Base-by-base conservation (phyloP, 2,329 filamentous ascomycete genomes). In the Scedosporium apiospermum region DNA sequence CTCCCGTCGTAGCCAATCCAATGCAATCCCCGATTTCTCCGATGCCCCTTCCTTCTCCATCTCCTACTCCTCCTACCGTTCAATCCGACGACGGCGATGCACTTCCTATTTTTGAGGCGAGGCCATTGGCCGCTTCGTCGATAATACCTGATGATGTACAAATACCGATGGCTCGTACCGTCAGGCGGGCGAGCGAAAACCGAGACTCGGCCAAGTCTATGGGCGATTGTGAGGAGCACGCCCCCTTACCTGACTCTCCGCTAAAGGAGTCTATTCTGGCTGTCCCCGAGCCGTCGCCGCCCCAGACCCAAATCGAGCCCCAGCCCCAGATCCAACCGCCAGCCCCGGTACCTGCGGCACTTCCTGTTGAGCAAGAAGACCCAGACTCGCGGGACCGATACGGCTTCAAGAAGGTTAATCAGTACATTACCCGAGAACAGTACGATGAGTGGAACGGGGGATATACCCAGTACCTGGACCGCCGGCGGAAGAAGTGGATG, bases 361-460 rank as follows among this genome's bases (percentile, higher is more conserved):
- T 23, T 55, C 51, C 51, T 55, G 18, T 23, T 14, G 75, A 78
- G 14, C 73, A 77, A 3, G 78, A 84, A 64, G 81, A 82, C 26
- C 78, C 81, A 4, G 73, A 73, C 14, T 71, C 74, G 18, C 86
- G 92, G 62, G 93, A 97, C 72, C 84, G 90, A 16, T 96, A 97
- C 70, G 93, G 93, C 3, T 98, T 98, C 77, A 90, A 91, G 67
- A 98, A 97, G 73, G 83, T 85, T 44, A 93, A 87, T 49, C 88
- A 93, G 67, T 88, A 96, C 70, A 82, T 96, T 65, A 89, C 83
- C 1, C 76, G 87, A 21, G 82, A 88, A 64, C 83, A 93, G 71
- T 96, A 96, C 71, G 90, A 97, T 69, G 77, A 80, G 1, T 98
- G 93, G 93, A 86, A 92, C 67, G 76, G 77, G 16, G 80, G 80